Evolutionary conservation across 2,329 filamentous ascomycete genomes (phyloP).

Genomic region (Didymellaceae sp.): DNA sequence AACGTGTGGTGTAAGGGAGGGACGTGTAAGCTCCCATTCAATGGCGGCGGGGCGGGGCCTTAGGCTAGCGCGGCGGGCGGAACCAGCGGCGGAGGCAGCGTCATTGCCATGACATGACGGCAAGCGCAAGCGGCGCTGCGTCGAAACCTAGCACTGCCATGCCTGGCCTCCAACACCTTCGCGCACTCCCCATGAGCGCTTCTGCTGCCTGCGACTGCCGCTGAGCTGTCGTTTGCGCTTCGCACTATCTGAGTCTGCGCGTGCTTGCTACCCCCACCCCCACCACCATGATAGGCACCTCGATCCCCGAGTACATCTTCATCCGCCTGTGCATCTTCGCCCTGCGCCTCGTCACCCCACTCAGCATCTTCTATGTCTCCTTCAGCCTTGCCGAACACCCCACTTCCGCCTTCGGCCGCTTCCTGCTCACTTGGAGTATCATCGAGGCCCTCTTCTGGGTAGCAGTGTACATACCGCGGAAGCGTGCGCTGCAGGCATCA

Average conservation of each 20-base stretch:
- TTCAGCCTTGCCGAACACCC: constrained; percentile 45
- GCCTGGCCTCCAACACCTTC: background rate
- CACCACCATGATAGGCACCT: constrained; percentile 50
- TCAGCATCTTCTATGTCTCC: constrained; percentile 57
- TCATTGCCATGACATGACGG: background rate
- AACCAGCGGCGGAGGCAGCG: background rate
- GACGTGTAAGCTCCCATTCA: no score
- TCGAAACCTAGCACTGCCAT: background rate
- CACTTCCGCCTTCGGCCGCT: constrained; percentile 32
- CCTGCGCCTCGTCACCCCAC: constrained; percentile 58
- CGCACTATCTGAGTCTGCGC: background rate
- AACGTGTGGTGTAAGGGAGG: no score
- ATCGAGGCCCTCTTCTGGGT: constrained; percentile 64
- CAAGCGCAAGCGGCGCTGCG: background rate
- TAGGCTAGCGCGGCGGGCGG: background rate
- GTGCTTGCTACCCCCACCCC: background rate
- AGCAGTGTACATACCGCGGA: constrained; percentile 60
- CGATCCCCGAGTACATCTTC: constrained; percentile 49
- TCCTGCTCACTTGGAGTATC: constrained; percentile 54
- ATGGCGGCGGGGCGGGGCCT: background rate
- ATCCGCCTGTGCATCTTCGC: constrained; percentile 58
- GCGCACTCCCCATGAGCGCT: background rate
- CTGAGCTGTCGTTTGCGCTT: constrained; percentile 3
- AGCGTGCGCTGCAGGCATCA: constrained; percentile 58
- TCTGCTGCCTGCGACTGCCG: constrained; percentile 6